Percentiles rank a stretch among this genome's conserved stretches.
phyloP scores from a whole-genome alignment of 2,329 filamentous ascomycete species.

The Aureobasidium melanogenum region DNA sequence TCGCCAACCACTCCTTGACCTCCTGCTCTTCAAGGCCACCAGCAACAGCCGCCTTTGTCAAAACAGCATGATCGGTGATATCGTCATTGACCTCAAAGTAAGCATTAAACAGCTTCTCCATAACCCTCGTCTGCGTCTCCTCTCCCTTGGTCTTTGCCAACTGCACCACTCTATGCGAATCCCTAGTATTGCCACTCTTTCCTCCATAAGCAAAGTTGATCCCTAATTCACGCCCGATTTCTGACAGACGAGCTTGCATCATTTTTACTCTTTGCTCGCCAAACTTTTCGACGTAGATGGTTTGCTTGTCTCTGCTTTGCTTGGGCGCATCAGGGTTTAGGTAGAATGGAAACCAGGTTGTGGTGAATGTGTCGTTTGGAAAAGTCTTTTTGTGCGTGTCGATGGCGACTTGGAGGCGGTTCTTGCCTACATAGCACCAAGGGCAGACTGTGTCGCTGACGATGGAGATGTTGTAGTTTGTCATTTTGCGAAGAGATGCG shows the following conservation, averaged over 20 bases:
- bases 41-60: conserved; percentile 33
- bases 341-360: conserved; percentile 73
- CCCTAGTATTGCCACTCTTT: conserved; percentile 65
- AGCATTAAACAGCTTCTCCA: conserved; percentile 54
- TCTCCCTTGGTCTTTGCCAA: conserved; percentile 50
- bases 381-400: conserved; percentile 47
- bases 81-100: conserved; percentile 43
- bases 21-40: conserved; percentile 37
- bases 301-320: conserved; percentile 43
- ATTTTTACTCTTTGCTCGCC: conserved; percentile 50
- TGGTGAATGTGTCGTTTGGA: conserved; percentile 59
- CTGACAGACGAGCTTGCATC: conserved; percentile 49
- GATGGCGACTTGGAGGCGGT: conserved; percentile 65
- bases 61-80: conserved; percentile 33
- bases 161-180: conserved; percentile 70
- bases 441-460: conserved; percentile 79
- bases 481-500: conserved; percentile 45
- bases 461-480: conserved; percentile 66
- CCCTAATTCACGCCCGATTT: conserved; percentile 55
- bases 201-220: conserved; percentile 67
- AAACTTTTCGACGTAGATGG: conserved; percentile 55
- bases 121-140: conserved; percentile 50
- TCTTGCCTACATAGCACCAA: conserved; percentile 68
- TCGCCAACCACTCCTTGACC: conserved; percentile 34
- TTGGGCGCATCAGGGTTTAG: conserved; percentile 58